These are phyloP conservation scores for Lactifluus subvellereus DNA, from an alignment of 768 basidiomycete genomes.

Conservation along the genomic window DNA sequence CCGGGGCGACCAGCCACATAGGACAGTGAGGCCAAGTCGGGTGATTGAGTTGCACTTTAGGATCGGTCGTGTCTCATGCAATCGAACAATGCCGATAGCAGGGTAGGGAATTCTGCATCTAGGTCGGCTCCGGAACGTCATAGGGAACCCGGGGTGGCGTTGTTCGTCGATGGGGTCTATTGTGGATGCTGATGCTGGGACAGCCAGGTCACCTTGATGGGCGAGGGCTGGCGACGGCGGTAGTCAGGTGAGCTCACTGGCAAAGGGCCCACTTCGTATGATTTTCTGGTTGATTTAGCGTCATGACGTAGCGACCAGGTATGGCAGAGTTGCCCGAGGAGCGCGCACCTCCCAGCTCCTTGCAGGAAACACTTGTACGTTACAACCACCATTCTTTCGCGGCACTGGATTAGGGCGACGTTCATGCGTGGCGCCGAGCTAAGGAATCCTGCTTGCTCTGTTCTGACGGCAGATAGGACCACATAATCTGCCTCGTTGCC, in stretches of 20 bases:
- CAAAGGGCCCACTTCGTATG: neutral
- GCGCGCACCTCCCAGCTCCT: constrained; percentile 32
- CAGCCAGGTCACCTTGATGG: neutral
- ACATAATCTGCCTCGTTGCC: constrained; percentile 50
- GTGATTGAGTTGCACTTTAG: too few species aligned
- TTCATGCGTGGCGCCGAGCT: constrained; percentile 42
- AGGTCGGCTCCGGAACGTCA: too few species aligned
- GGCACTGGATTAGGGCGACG: constrained; percentile 37
- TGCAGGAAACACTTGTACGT: constrained; percentile 39
- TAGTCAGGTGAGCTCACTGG: neutral
- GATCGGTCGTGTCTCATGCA: too few species aligned
- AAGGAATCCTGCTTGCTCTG: constrained; percentile 42
- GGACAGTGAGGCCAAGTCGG: too few species aligned
- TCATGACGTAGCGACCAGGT: constrained; percentile 27
- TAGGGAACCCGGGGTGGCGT: neutral
- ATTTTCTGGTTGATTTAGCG: constrained; percentile 31
- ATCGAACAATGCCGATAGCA: too few species aligned
- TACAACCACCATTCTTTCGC: constrained; percentile 43
- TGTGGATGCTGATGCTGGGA: neutral
- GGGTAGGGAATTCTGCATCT: too few species aligned
- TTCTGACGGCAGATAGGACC: constrained; percentile 47
- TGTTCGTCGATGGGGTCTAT: too few species aligned
- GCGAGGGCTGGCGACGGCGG: neutral
- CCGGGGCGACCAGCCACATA: too few species aligned
- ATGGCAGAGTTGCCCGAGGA: constrained; percentile 37